phyloP scores from a whole-genome alignment of 2,329 filamentous ascomycete genomes.

The Magnaporthiopsis incrustans region DNA sequence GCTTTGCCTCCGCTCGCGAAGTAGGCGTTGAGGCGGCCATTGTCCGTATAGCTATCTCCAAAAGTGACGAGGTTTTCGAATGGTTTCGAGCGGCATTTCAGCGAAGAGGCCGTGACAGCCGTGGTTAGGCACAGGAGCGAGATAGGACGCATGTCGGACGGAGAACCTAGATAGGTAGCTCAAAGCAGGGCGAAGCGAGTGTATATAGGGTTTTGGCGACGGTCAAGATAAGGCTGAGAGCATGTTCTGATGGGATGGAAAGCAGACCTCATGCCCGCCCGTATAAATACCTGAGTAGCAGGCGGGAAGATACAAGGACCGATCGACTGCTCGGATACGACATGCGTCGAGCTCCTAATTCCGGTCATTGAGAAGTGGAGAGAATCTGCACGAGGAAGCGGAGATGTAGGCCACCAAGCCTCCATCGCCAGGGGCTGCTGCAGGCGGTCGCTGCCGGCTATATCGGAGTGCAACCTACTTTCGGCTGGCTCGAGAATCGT shows the following conservation, averaged over 20 bases:
- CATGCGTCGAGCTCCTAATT: background rate
- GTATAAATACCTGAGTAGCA: background rate
- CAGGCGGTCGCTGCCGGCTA: conserved; percentile 5
- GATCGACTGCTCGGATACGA: background rate
- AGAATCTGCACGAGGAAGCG: too few relatives aligned
- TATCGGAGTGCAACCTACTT: conserved; percentile 1
- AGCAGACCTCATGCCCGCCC: too few relatives aligned
- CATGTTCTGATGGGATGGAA: too few relatives aligned
- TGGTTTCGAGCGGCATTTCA: conserved; percentile 19
- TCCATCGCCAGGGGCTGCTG: background rate
- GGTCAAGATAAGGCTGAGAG: background rate
- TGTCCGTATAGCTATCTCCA: conserved; percentile 71
- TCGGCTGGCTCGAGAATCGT: background rate
- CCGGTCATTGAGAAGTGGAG: background rate
- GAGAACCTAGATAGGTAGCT: background rate
- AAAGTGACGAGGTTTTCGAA: conserved; percentile 62
- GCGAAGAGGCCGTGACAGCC: conserved; percentile 7
- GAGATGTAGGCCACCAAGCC: background rate
- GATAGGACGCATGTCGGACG: conserved; percentile 2
- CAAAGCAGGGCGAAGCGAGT: background rate
- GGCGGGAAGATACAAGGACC: background rate
- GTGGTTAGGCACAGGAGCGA: conserved; percentile 5
- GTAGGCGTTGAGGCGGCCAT: conserved; percentile 59
- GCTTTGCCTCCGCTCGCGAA: conserved; percentile 44
- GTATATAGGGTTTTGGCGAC: background rate